Evolutionary conservation across 106 monocot species (phyloP).

Genomic region (Apostasia shenzhenica): DNA sequence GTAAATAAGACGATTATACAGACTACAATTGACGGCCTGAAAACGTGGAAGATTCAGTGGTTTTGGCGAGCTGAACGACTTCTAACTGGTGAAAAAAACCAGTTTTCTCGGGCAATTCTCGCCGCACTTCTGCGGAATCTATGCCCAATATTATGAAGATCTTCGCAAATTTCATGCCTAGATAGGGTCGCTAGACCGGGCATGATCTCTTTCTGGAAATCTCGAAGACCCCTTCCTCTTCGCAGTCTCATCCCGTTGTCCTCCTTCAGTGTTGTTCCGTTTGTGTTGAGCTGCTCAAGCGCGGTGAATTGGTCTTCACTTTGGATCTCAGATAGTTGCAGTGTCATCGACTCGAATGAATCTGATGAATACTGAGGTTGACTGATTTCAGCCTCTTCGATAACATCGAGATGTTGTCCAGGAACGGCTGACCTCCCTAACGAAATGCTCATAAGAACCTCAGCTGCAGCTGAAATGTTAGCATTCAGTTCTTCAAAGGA

Average conservation of each 20-base stretch:
- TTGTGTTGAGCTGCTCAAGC: not conserved
- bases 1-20: no score
- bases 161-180: slow-evolving; percentile 82
- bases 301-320: slow-evolving; percentile 14
- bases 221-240: slow-evolving; percentile 53
- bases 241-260: slow-evolving; percentile 29
- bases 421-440: not conserved
- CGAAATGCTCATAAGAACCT: slow-evolving; percentile 30
- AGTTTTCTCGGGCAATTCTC: slow-evolving; percentile 15
- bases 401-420: not conserved
- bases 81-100: slow-evolving; percentile 13
- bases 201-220: slow-evolving; percentile 80
- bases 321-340: slow-evolving; percentile 37
- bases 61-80: slow-evolving; percentile 16
- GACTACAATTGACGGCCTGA: no score
- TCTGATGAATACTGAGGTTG: slow-evolving; percentile 36
- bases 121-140: slow-evolving; percentile 31
- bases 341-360: slow-evolving; percentile 55
- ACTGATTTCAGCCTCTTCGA: not conserved
- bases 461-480: slow-evolving; percentile 31
- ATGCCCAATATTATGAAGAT: slow-evolving; percentile 61
- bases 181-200: slow-evolving; percentile 77
- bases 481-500: slow-evolving; percentile 11
- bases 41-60: not conserved
- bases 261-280: slow-evolving; percentile 5